These are phyloP conservation scores for Henckelia pumila DNA, from an alignment of 257 asterid genomes.

Conservation along the genomic window DNA sequence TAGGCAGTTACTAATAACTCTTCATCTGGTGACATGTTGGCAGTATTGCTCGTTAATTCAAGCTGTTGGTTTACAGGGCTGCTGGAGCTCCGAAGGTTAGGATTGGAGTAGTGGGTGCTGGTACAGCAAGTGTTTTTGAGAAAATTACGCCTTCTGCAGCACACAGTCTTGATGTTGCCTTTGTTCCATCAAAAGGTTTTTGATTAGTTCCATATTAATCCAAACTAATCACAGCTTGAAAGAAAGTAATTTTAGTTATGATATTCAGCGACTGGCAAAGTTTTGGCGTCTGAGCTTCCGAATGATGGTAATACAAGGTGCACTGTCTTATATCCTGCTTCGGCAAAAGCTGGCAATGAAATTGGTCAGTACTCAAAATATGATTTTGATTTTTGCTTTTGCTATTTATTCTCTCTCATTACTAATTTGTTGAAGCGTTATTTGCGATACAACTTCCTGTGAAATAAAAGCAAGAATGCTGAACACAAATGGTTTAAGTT, in stretches of 20 bases:
- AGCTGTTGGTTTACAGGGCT: constrained; percentile 44
- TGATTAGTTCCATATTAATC: constrained; percentile 7
- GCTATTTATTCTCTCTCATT: constrained; percentile 3
- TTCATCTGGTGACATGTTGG: constrained; percentile 9
- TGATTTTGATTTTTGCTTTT: constrained; percentile 3
- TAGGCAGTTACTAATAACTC: not conserved
- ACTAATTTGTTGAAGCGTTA: not conserved
- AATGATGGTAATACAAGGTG: constrained; percentile 46
- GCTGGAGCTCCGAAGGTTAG: constrained; percentile 67
- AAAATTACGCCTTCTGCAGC: constrained; percentile 39
- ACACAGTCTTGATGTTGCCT: constrained; percentile 48
- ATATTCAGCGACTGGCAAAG: constrained; percentile 81
- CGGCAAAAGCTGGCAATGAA: constrained; percentile 89
- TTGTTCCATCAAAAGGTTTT: constrained; percentile 73
- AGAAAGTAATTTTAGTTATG: constrained; percentile 24
- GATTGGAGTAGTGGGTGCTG: constrained; percentile 75
- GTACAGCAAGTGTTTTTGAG: constrained; percentile 75
- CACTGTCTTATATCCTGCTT: constrained; percentile 92
- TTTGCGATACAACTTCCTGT: constrained; percentile 2
- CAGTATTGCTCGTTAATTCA: constrained; percentile 18
- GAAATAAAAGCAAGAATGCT: not conserved
- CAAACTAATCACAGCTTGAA: constrained; percentile 7
- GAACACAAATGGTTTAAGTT: not conserved
- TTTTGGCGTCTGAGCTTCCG: constrained; percentile 91
- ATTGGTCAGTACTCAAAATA: constrained; percentile 51